Evolutionary conservation across 2,329 filamentous ascomycete species (phyloP).

Genomic region (Xylaria sp.): DNA sequence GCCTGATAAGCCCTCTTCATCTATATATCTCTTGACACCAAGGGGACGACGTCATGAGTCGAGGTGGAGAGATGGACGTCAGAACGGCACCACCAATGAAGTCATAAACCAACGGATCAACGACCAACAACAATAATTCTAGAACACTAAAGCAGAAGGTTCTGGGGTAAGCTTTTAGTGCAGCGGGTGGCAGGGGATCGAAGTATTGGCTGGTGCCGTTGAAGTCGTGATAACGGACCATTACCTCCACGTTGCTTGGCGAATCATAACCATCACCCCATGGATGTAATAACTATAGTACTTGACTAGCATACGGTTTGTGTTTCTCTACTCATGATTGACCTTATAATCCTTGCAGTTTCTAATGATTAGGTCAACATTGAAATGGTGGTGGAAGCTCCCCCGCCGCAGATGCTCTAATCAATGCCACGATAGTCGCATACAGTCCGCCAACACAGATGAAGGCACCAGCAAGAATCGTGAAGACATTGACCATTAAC

Average conservation of each 20-base stretch:
- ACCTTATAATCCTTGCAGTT: too few relatives aligned
- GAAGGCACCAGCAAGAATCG: conserved; percentile 52
- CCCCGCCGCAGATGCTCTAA: conserved; percentile 33
- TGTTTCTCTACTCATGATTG: too few relatives aligned
- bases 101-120: conserved; percentile 28
- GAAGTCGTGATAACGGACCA: not conserved
- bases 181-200: not conserved
- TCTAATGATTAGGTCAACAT: conserved; percentile 35
- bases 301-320: too few relatives aligned
- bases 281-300: too few relatives aligned
- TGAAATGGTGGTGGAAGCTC: conserved; percentile 37
- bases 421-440: conserved; percentile 49
- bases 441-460: conserved; percentile 57
- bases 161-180: not conserved
- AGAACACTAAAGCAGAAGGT: not conserved
- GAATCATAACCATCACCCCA: not conserved
- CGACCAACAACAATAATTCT: not conserved
- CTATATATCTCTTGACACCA: not conserved
- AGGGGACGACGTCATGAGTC: conserved; percentile 34
- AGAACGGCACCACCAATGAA: conserved; percentile 29
- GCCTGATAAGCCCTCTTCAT: too few relatives aligned
- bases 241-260: not conserved
- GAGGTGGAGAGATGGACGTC: conserved; percentile 22
- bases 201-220: not conserved
- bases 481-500: conserved; percentile 47